Evolutionary conservation across 345 rosid species (phyloP).

Genomic region (Bruguiera parviflora): DNA sequence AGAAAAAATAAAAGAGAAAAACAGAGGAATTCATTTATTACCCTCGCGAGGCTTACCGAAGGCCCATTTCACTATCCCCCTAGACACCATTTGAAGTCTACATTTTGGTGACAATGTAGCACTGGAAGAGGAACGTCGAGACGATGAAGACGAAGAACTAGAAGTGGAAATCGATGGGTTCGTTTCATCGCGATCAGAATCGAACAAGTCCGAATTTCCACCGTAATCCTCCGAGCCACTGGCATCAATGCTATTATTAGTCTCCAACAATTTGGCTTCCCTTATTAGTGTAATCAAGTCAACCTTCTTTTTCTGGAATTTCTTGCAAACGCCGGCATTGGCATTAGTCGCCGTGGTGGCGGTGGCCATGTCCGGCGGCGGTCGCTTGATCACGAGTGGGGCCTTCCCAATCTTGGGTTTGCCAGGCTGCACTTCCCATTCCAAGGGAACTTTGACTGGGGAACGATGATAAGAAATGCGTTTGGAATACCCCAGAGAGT

Average conservation of each 20-base stretch:
- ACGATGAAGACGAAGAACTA: neutral
- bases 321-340: neutral
- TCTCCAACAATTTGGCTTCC: neutral
- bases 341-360: too few relatives aligned
- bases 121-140: neutral
- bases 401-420: slow-evolving; percentile 13
- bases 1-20: too few relatives aligned
- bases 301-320: neutral
- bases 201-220: neutral
- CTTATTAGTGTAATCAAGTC: neutral
- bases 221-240: neutral
- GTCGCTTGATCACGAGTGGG: too few relatives aligned
- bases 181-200: slow-evolving; percentile 9
- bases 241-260: neutral
- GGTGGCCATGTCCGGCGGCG: too few relatives aligned
- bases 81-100: neutral
- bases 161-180: neutral
- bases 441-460: too few relatives aligned
- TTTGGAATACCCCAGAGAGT: too few relatives aligned
- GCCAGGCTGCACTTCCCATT: slow-evolving; percentile 29
- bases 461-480: too few relatives aligned
- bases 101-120: neutral
- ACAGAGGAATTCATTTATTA: neutral
- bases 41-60: neutral
- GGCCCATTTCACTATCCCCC: neutral